Evolutionary conservation across 495 filamentous ascomycete species (phyloP).

Genomic region (Penicillium ochrochloron): DNA sequence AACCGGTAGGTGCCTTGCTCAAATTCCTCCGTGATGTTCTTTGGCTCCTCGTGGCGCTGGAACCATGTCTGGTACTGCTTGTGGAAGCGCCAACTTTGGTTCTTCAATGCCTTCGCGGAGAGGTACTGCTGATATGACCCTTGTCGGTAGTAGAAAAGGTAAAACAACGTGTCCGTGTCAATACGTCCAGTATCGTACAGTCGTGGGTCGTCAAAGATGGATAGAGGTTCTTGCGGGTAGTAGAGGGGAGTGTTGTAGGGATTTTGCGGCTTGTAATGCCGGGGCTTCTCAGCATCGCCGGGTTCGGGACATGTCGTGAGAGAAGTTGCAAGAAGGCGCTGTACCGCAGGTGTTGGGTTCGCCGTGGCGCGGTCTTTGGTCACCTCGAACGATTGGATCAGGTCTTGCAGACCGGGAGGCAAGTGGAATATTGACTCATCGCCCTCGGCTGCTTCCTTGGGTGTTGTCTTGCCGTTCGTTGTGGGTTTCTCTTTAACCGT

Average conservation of each 20-base stretch:
- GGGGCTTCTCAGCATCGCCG: slow-evolving; percentile 78
- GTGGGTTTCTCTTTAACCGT: slow-evolving; percentile 30
- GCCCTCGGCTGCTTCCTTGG: slow-evolving; percentile 37
- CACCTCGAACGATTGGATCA: slow-evolving; percentile 86
- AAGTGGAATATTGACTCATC: slow-evolving; percentile 92
- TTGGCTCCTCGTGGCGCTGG: slow-evolving; percentile 96
- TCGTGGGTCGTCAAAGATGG: slow-evolving; percentile 87
- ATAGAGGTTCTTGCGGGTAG: slow-evolving; percentile 88
- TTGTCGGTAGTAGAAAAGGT: slow-evolving; percentile 98
- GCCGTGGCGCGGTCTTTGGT: slow-evolving; percentile 68
- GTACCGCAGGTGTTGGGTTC: slow-evolving; percentile 63
- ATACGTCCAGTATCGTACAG: slow-evolving; percentile 77
- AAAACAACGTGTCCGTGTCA: slow-evolving; percentile 96
- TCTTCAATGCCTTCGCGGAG: slow-evolving; percentile 93
- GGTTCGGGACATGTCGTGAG: slow-evolving; percentile 72
- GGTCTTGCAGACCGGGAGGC: slow-evolving; percentile 85
- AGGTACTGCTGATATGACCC: slow-evolving; percentile 94
- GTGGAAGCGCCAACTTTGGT: slow-evolving; percentile 98
- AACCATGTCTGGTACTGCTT: slow-evolving; percentile 99
- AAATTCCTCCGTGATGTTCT: slow-evolving; percentile 96
- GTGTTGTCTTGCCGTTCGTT: slow-evolving; percentile 40
- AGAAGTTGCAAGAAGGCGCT: slow-evolving; percentile 73
- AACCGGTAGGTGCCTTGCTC: slow-evolving; percentile 99
- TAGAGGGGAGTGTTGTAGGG: slow-evolving; percentile 79
- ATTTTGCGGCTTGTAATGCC: slow-evolving; percentile 79